A percentile compares a stretch with the other conserved stretches of the same genome.
Evolutionary conservation across 2,329 filamentous ascomycete species (phyloP).

Genomic region (Macrophomina pseudophaseolina): DNA sequence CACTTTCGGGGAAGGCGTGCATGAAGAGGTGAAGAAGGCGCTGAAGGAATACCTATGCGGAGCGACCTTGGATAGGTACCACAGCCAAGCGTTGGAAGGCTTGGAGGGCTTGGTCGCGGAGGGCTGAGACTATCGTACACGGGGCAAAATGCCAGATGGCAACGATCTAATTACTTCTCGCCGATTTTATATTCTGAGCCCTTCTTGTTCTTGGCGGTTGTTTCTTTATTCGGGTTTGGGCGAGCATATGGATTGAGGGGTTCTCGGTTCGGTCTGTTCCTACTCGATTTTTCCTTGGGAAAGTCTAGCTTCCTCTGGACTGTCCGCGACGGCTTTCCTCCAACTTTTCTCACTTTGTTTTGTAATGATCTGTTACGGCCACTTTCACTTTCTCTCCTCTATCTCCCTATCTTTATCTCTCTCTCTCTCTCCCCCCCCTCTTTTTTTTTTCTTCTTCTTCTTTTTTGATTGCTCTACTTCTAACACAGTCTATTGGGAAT

Average conservation of each 20-base stretch:
- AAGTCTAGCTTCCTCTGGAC: no score
- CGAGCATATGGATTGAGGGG: no score
- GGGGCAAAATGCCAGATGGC: not conserved
- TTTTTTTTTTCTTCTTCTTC: not conserved
- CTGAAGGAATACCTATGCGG: not conserved
- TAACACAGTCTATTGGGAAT: not conserved
- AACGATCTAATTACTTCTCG: not conserved
- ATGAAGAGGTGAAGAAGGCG: not conserved
- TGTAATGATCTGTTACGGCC: not conserved
- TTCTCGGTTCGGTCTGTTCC: no score
- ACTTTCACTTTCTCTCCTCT: not conserved
- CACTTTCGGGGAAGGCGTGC: conserved; percentile 8
- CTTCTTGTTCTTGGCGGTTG: not conserved
- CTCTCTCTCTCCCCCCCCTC: not conserved
- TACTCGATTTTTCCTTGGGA: no score
- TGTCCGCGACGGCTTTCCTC: no score
- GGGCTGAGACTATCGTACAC: not conserved
- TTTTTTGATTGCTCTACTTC: not conserved
- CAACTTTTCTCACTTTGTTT: no score
- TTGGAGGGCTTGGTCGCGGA: conserved; percentile 1
- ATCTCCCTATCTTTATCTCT: no score
- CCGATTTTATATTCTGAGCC: no score
- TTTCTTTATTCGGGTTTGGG: no score
- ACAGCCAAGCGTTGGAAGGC: not conserved
- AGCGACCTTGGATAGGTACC: not conserved